Evolutionary conservation across 331 rosid species (phyloP).

Genomic region (Prunus yedoensis): DNA sequence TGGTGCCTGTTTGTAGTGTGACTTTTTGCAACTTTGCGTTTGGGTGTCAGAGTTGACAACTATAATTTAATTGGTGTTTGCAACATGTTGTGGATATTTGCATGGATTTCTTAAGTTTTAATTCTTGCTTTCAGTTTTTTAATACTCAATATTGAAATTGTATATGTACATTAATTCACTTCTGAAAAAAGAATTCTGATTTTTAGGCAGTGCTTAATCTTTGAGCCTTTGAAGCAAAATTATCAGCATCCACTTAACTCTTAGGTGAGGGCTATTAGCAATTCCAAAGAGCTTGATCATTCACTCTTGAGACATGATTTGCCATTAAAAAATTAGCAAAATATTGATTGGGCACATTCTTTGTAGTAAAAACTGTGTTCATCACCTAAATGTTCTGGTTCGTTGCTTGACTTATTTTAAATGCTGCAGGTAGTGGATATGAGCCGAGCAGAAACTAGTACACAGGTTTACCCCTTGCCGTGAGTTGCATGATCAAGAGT

Average conservation of each 20-base stretch:
- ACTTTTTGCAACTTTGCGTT: too few relatives aligned
- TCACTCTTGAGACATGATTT: background rate
- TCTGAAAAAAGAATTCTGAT: background rate
- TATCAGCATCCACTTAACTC: background rate
- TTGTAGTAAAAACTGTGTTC: background rate
- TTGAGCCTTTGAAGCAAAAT: background rate
- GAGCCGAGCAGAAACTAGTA: slow-evolving; percentile 44
- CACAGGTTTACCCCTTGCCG: slow-evolving; percentile 75
- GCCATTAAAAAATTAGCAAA: background rate
- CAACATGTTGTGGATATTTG: background rate
- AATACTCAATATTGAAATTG: background rate
- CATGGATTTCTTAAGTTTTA: background rate
- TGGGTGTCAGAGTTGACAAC: background rate
- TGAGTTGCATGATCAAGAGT: slow-evolving; percentile 48
- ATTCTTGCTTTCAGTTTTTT: background rate
- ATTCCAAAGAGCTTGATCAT: background rate
- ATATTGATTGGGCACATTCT: background rate
- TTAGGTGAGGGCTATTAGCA: background rate
- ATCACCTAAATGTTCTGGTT: background rate
- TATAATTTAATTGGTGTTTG: background rate
- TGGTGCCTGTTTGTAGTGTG: too few relatives aligned
- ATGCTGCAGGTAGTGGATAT: slow-evolving; percentile 69
- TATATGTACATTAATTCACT: background rate
- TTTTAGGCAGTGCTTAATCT: background rate
- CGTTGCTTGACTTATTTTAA: slow-evolving; percentile 12